Evolutionary conservation across 805 yeast species (phyloP).

Genomic region (Ogataea pignaliae): DNA sequence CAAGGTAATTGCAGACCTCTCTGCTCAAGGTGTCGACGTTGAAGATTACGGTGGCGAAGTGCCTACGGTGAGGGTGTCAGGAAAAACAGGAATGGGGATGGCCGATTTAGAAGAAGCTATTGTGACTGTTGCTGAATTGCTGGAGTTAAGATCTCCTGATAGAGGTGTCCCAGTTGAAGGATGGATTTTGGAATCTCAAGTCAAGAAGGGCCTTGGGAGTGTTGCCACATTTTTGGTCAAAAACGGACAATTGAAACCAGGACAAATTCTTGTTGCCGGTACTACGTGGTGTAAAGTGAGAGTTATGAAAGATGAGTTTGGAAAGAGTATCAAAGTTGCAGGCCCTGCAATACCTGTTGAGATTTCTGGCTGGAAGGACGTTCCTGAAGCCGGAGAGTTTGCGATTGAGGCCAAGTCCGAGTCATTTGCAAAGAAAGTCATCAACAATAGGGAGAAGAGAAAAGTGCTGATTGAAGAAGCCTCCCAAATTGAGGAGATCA

Average conservation of each 20-base stretch:
- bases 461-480: conserved; percentile 51
- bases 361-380: conserved; percentile 88
- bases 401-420: conserved; percentile 75
- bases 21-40: conserved; percentile 72
- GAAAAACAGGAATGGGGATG: conserved; percentile 86
- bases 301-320: conserved; percentile 70
- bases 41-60: conserved; percentile 96
- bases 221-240: conserved; percentile 81
- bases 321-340: conserved; percentile 58
- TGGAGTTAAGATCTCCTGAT: conserved; percentile 65
- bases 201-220: conserved; percentile 77
- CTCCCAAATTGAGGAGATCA: conserved; percentile 63
- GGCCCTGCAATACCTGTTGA: conserved; percentile 89
- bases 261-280: conserved; percentile 80
- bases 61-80: conserved; percentile 83
- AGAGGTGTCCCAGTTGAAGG: conserved; percentile 67
- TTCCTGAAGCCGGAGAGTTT: conserved; percentile 89
- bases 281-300: conserved; percentile 80
- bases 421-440: conserved; percentile 68
- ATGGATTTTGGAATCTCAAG: conserved; percentile 82
- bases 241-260: conserved; percentile 69
- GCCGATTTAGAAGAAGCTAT: conserved; percentile 87
- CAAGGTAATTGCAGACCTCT: conserved; percentile 71
- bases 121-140: conserved; percentile 75
- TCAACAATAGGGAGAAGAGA: conserved; percentile 56